Evolutionary conservation across 1,284 basidiomycete species (phyloP), one percentile per base, ranked within the genome.

Genomic region (Puccinia polysora): DNA sequence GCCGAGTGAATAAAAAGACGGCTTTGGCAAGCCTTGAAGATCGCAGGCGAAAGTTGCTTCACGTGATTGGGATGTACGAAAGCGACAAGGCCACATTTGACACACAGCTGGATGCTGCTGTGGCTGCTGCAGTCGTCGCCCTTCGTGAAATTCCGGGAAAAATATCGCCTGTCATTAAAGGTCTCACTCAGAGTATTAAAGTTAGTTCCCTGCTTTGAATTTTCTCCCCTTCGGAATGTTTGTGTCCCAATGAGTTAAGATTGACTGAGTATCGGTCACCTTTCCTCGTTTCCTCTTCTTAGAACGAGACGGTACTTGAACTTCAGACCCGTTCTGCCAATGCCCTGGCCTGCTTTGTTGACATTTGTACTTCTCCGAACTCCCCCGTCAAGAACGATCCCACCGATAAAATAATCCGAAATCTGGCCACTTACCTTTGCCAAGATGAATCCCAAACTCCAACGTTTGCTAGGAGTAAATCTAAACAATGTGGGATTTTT

Each of bases 171-270:
- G 87, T 99, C 55, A 93, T 99, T 65, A 92, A 96, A 80, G 92
- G 91, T 45, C 87, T 98, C 75, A 98, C 97, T 89, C 96, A 95
- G 75, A 91, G 92, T 43, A 89, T 98, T 82, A 98, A 97, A 85
- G 91, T 89, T 23, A 38, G 70, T 40, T 32, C 0, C 62, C 65
- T 83, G 73, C 43, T 47, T 34, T 14, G 0, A 1, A 12, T 25
- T n/a, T 8, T 7, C 15, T 50, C 36, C 2, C 28, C 23, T 6
- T 50, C 28, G 28, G 58, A 36, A 34, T 30, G 4, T 38, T 62
- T 8, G 4, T 55, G 34, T 56, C 56, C 63, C 45, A 2, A 4
- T 45, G 40, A 23, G 5, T 7, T 20, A 5, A 28, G 20, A 0
- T 2, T 15, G 34, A 0, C 20, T 60, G 45, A 60, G 38, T 8